Conservation (phyloP, 192 early-diverging fungal genomes). For the Coemansia sp. region DNA sequence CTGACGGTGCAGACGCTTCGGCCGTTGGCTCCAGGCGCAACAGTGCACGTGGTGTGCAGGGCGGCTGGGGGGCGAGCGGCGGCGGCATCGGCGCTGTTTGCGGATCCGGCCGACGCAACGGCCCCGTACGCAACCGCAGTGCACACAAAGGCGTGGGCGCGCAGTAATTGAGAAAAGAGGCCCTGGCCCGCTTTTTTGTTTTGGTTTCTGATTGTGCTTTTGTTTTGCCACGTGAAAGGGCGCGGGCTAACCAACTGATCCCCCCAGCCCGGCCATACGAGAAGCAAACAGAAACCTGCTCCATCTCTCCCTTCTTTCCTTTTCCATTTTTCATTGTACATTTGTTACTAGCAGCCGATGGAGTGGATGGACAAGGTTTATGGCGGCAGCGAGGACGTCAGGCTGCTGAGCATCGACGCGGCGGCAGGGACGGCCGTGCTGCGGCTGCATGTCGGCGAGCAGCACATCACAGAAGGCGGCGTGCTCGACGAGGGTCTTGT, state of each 20-base stretch:
- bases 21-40: constrained; percentile 1
- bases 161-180: background rate
- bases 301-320: no score
- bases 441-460: constrained; percentile 9
- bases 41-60: constrained; percentile 25
- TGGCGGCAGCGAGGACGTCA: constrained; percentile 14
- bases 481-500: constrained; percentile 47
- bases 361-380: no score
- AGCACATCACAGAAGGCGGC: constrained; percentile 30
- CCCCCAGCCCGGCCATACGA: no score
- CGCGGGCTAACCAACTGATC: no score
- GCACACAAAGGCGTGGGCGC: constrained; percentile 30
- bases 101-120: constrained; percentile 8
- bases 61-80: constrained; percentile 6
- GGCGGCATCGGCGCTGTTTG: constrained; percentile 34
- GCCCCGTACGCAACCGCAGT: constrained; percentile 26
- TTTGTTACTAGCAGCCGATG: no score
- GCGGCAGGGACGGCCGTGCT: constrained; percentile 13
- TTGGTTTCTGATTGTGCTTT: background rate
- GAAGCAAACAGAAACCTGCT: no score
- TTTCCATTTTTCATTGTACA: no score
- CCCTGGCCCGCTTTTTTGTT: no score
- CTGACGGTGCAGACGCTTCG: constrained; percentile 34
- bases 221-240: background rate
- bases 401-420: constrained; percentile 6